A percentile compares a stretch with the other conserved stretches of the same genome.
phyloP scores from a whole-genome alignment of 345 rosid species.

The Murraya koenigii region DNA sequence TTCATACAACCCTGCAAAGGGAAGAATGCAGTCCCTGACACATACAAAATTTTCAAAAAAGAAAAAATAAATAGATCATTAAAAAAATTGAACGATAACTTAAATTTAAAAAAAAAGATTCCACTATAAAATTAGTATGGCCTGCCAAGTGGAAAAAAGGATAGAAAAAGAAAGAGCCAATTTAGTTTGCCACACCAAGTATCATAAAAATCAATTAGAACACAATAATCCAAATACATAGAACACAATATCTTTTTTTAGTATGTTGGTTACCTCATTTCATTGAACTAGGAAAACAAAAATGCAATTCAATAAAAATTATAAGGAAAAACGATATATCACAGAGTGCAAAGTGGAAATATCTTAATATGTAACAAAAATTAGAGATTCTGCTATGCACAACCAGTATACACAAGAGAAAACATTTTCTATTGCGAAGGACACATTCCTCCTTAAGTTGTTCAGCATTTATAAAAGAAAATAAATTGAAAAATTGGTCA shows the following conservation, averaged over 20 bases:
- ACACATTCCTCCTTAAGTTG: neutral
- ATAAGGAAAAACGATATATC: neutral
- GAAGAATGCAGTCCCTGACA: constrained; percentile 86
- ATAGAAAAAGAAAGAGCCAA: neutral
- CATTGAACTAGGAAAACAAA: neutral
- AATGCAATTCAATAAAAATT: neutral
- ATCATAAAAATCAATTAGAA: neutral
- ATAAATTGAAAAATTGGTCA: neutral
- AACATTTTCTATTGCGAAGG: neutral
- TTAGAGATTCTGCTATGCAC: neutral
- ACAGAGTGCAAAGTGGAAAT: neutral
- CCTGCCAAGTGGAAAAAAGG: neutral
- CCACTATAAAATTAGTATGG: neutral
- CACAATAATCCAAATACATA: neutral
- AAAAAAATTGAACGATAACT: no score
- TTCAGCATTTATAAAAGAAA: neutral
- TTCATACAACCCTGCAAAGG: constrained; percentile 94
- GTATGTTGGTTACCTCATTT: neutral
- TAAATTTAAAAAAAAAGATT: neutral
- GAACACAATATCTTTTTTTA: neutral
- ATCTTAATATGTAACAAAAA: neutral
- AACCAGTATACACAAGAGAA: neutral
- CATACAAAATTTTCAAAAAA: constrained; percentile 3
- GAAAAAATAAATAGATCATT: neutral
- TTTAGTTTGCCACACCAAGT: neutral